Base-by-base conservation (phyloP, 1,284 basidiomycete genomes). In the Papiliotrema laurentii region DNA sequence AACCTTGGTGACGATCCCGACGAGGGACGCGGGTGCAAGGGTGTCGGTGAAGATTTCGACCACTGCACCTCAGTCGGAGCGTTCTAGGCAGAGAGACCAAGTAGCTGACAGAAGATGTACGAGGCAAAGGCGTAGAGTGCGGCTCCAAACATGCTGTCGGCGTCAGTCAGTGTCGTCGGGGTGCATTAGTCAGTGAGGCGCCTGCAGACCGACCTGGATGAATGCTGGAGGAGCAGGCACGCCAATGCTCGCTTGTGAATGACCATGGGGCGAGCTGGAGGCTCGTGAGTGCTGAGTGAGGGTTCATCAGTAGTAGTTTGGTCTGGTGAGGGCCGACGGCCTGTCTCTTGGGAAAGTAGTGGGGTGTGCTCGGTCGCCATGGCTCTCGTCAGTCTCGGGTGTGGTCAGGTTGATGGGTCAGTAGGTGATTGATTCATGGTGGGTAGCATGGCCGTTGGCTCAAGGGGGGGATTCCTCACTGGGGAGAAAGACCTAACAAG, bases 11-110 rank as follows among this genome's bases (percentile, higher is more conserved):
- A 62, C 54, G 25, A 78, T 69, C 10, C 78, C 78, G 39, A 76
- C 74, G 14, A 78, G 55, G 0, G 77, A 78, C 0, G 76, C 75
- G 2, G 76, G 76, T 0, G 78, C 66, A 25, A 77, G 69, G 1
- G 66, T 66, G 33, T 60, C 61, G 5, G 54, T 56, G 49, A 66
- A 73, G 21, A 72, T 54, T n/a, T 68, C 60, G 47, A 70, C 63
- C 22, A 72, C 63, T 61, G 50, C 5, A n/a, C 4, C 10, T 25
- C 18, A 27, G 31, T 41, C 21, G 10, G 25, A 13, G 10, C 21
- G 19, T n/a, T 44, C n/a, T n/a, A 10, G 14, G 16, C 33, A 11
- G 30, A 5, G 11, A 19, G 9, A 16, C 6, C 4, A n/a, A 28
- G 26, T 24, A 13, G 35, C 45, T 40, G 21, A 47, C 45, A 22